Percentiles rank a stretch among this genome's conserved stretches.
Conservation (phyloP, 768 basidiomycete genomes). For the Rhodotorula diobovata region DNA sequence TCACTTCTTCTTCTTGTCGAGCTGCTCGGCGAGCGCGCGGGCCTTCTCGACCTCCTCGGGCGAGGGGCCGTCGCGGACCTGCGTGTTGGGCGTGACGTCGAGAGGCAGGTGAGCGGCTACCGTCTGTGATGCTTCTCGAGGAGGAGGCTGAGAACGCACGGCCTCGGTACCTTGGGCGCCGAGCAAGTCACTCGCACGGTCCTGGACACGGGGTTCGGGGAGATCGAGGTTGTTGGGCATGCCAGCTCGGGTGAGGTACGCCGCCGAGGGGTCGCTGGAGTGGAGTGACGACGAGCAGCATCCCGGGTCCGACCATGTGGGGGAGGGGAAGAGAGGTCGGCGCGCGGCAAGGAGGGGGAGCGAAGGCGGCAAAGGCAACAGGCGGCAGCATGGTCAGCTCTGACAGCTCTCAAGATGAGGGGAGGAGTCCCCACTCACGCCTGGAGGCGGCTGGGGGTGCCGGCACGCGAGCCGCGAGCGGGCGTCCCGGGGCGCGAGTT, state of each 20-base stretch:
- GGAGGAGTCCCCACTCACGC: neutral
- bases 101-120: no score
- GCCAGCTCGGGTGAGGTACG: neutral
- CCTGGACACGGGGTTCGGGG: neutral
- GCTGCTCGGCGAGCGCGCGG: neutral
- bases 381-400: neutral
- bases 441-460: neutral
- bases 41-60: neutral
- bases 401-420: neutral
- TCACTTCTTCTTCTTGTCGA: neutral
- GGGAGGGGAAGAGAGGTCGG: neutral
- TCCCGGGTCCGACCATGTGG: neutral
- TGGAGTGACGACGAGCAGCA: neutral
- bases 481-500: neutral
- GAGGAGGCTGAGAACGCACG: no score
- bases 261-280: neutral
- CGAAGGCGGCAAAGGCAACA: neutral
- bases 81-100: neutral
- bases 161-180: neutral
- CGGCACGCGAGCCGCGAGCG: neutral
- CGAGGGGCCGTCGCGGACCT: neutral
- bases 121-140: neutral
- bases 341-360: neutral
- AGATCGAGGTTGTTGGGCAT: slow-evolving; percentile 9
- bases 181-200: neutral